Evolutionary conservation across 1,284 basidiomycete species (phyloP), one percentile per base, ranked within the genome.

Genomic region (Microbotryum intermedium): DNA sequence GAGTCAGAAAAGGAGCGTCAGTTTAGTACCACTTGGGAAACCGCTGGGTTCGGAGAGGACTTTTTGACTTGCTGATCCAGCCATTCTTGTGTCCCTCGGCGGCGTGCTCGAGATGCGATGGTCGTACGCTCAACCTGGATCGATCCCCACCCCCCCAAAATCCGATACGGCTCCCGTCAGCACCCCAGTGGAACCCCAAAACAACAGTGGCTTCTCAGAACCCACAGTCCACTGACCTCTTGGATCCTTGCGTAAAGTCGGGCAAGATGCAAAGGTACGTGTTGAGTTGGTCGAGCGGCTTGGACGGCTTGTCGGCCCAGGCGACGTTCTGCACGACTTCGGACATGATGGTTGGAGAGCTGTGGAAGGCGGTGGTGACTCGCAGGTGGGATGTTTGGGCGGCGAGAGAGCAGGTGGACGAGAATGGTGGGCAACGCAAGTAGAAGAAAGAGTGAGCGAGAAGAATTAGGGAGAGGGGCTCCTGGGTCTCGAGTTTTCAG

Each of bases 51-150:
- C 2, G 6, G 23, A 10, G 20, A 44, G 20, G 6, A 51, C 16
- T 11, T 46, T 20, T 0, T 3, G 8, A 23, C 55, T 42, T 9
- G 61, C 62, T 43, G 42, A 64, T 61, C 65, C 65, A 67, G 5
- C 65, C 65, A 6, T 53, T 46, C 18, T 48, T 44, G 50, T 54
- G 56, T 4, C 62, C 65, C 2, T 46, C 53, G 3, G 42, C 53
- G 18, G 62, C 58, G 18, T 67, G 59, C 13, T 58, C 47, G 16
- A 67, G 47, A 29, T 67, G 65, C 11, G 54, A 52, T n/a, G 65
- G 50, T 6, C 65, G 44, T 2, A 67, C 60, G 0, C 48, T 47
- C 58, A 64, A 52, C 23, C 65, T 67, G 55, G 10, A 3, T n/a
- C n/a, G n/a, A n/a, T n/a, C n/a, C n/a, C n/a, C n/a, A n/a, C n/a